phyloP scores from a whole-genome alignment of 1,284 basidiomycete genomes.

The Trichosporon sp. region DNA sequence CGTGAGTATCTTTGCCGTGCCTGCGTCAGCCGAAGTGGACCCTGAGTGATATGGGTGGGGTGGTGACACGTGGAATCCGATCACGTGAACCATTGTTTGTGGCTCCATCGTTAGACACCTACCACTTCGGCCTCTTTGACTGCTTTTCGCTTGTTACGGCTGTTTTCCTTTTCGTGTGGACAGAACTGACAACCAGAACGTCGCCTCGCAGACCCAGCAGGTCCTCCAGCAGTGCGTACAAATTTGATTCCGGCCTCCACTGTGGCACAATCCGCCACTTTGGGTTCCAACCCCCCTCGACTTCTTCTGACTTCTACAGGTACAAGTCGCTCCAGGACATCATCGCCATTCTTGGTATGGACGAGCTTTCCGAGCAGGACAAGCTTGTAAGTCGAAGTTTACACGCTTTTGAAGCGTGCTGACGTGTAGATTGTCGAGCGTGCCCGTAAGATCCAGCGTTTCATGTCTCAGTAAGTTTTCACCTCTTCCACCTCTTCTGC shows the following conservation, averaged over 20 bases:
- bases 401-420: neutral
- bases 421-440: conserved; percentile 63
- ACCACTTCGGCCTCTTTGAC: neutral
- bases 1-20: conserved; percentile 31
- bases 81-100: neutral
- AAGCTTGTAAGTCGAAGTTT: conserved; percentile 69
- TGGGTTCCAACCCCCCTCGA: conserved; percentile 42
- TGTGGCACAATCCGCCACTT: neutral
- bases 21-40: too few relatives aligned
- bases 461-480: conserved; percentile 77
- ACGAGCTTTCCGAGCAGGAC: conserved; percentile 99
- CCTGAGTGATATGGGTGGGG: neutral
- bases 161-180: too few relatives aligned
- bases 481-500: neutral
- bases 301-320: conserved; percentile 95
- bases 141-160: too few relatives aligned
- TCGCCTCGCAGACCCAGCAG: conserved; percentile 9
- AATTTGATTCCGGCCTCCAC: too few relatives aligned
- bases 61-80: neutral
- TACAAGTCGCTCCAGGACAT: conserved; percentile 96
- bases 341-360: conserved; percentile 83
- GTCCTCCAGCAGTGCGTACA: neutral
- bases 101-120: too few relatives aligned
- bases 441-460: conserved; percentile 74
- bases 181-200: conserved; percentile 3